Conservation (phyloP, 371 early-diverging fungal genomes). For the Mucor ambiguus region DNA sequence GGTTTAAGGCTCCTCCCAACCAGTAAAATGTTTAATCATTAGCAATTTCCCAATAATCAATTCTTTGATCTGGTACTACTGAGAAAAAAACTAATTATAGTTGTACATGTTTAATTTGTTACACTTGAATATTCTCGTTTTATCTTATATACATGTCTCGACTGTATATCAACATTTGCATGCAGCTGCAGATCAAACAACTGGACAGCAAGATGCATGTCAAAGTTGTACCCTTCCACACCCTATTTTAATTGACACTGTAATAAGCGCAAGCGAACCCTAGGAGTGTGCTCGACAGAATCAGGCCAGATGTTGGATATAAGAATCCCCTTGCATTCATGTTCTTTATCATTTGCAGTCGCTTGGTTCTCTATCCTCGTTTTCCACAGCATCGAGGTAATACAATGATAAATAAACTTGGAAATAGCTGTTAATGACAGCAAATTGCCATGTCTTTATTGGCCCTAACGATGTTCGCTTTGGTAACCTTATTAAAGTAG, state of each 20-base stretch:
- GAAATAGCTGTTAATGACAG: slow-evolving; percentile 1
- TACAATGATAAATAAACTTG: background rate
- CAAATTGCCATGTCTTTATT: background rate
- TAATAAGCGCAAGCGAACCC: background rate
- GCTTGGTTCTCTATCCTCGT: background rate
- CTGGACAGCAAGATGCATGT: background rate
- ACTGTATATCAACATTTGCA: background rate
- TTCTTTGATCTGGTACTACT: slow-evolving; percentile 7
- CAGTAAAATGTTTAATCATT: background rate
- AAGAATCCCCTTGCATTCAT: background rate
- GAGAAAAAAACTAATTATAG: background rate
- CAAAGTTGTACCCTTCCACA: background rate
- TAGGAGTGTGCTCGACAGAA: background rate
- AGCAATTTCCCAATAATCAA: background rate
- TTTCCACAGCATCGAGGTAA: background rate
- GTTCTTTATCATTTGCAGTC: background rate
- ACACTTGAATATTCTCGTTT: slow-evolving; percentile 2
- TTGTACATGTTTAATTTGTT: slow-evolving; percentile 4
- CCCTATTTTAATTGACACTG: background rate
- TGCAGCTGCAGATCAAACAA: background rate
- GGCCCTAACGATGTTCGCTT: background rate
- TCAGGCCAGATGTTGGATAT: background rate
- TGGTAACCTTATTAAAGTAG: slow-evolving; percentile 5
- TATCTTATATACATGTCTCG: background rate
- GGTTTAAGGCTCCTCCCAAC: background rate